Conservation (phyloP, 352 stramenopile genomes). For the Globisporangium rhizosaccharum region DNA sequence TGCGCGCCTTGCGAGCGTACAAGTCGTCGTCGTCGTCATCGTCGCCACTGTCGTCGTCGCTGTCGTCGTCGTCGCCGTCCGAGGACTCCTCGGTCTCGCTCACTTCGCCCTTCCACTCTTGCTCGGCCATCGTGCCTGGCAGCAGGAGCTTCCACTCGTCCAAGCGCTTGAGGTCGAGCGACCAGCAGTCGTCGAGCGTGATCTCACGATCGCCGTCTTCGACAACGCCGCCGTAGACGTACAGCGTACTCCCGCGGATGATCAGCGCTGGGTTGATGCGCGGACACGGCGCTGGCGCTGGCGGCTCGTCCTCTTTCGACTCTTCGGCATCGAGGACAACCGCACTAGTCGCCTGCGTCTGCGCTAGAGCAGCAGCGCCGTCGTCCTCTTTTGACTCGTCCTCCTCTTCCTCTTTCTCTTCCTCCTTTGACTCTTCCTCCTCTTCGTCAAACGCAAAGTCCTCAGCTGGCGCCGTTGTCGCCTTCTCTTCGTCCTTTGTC, state of each 20-base stretch:
- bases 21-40: conserved; percentile 40
- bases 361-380: not conserved
- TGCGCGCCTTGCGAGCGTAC: conserved; percentile 14
- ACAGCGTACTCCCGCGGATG: conserved; percentile 87
- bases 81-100: conserved; percentile 85
- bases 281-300: conserved; percentile 49
- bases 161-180: conserved; percentile 90
- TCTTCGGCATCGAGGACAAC: not conserved
- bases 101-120: conserved; percentile 88
- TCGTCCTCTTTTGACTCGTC: not conserved
- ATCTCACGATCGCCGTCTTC: conserved; percentile 94
- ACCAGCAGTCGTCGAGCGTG: conserved; percentile 95
- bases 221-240: conserved; percentile 92
- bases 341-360: conserved; percentile 8
- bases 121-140: conserved; percentile 89
- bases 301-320: conserved; percentile 22
- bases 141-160: conserved; percentile 92
- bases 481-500: conserved; percentile 31
- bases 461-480: not conserved
- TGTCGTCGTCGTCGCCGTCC: conserved; percentile 71
- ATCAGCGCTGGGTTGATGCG: conserved; percentile 86
- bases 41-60: conserved; percentile 51
- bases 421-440: conserved; percentile 36
- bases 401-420: conserved; percentile 17
- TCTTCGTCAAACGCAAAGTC: conserved; percentile 9